Conservation (phyloP, 1,284 basidiomycete species). For the Ustilago cynodontis region DNA sequence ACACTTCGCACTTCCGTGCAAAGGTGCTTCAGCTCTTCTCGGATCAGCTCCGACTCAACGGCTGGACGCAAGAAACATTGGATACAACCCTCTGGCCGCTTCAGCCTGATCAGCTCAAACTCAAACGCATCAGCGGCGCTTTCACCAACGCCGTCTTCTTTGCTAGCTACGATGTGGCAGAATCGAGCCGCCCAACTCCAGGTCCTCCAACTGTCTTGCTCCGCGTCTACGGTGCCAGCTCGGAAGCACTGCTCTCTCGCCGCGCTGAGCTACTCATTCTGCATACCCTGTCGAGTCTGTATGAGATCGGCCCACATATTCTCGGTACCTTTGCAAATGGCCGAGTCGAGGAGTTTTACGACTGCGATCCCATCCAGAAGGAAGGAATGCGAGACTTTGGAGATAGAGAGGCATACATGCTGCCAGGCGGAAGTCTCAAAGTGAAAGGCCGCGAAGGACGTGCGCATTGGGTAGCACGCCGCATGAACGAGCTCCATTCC, state of each 20-base stretch:
- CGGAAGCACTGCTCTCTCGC: conserved; percentile 63
- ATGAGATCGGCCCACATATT: conserved; percentile 69
- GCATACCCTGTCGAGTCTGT: conserved; percentile 67
- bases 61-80: conserved; percentile 58
- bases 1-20: conserved; percentile 51
- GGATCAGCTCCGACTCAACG: conserved; percentile 50
- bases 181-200: not conserved
- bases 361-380: conserved; percentile 64
- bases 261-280: conserved; percentile 67
- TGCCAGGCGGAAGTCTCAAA: conserved; percentile 42
- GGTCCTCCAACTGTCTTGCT: conserved; percentile 63
- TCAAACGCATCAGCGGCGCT: conserved; percentile 65
- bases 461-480: conserved; percentile 66
- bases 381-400: conserved; percentile 65
- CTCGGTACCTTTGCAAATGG: conserved; percentile 69
- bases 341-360: conserved; percentile 67
- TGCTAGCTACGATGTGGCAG: conserved; percentile 53
- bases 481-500: conserved; percentile 69
- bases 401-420: conserved; percentile 49
- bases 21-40: conserved; percentile 60
- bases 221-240: conserved; percentile 66
- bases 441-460: conserved; percentile 59
- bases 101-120: conserved; percentile 31
- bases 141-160: conserved; percentile 69
- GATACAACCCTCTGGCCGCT: conserved; percentile 53